Conservation (phyloP, 2,329 filamentous ascomycete genomes). For the Claviceps purpurea region DNA sequence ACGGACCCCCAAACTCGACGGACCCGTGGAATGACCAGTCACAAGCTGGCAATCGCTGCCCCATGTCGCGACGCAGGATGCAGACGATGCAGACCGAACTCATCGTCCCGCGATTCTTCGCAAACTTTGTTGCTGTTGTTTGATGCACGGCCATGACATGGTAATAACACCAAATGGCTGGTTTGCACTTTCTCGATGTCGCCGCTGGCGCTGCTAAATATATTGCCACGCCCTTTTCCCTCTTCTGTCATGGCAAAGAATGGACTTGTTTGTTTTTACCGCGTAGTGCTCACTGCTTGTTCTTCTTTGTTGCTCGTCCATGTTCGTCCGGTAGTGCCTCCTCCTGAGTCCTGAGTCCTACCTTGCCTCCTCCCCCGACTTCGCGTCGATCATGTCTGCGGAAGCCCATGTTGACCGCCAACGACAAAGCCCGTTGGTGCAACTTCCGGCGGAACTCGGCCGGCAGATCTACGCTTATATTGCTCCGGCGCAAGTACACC, state of each 20-base stretch:
- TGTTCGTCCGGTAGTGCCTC: background rate
- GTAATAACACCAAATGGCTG: background rate
- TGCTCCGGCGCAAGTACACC: slow-evolving; percentile 1
- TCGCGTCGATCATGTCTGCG: background rate
- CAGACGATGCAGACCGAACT: background rate
- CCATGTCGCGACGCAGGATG: background rate
- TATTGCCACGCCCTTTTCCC: background rate
- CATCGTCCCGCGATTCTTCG: slow-evolving; percentile 1
- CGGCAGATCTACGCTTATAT: slow-evolving; percentile 3
- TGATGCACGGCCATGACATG: background rate
- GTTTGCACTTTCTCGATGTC: too few species aligned
- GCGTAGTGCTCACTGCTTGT: background rate
- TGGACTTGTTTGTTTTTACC: background rate
- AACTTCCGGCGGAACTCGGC: background rate
- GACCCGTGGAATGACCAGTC: background rate
- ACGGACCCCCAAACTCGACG: background rate
- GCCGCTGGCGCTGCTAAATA: background rate
- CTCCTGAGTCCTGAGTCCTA: background rate
- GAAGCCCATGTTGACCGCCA: background rate
- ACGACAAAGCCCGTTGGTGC: slow-evolving; percentile 1
- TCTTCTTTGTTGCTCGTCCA: background rate
- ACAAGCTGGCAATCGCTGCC: background rate
- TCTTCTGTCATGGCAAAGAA: background rate
- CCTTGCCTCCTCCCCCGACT: too few species aligned
- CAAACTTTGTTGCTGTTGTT: background rate